Base-by-base conservation (phyloP, 805 yeast species). In the Candida boidinii region DNA sequence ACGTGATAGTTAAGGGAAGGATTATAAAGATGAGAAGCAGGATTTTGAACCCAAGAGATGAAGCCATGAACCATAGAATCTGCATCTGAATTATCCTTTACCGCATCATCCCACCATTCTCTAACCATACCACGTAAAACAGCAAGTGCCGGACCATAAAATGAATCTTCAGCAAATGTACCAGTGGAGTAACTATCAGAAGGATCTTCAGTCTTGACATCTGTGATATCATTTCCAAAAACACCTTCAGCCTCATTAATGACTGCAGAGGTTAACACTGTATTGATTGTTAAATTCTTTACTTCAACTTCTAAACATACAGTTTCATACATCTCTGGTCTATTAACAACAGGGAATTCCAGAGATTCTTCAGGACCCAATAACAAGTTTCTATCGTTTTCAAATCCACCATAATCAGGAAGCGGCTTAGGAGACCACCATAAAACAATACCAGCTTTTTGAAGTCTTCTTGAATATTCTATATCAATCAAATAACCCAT, bases 51-150 rank as follows among this genome's bases (percentile, higher is more conserved):
- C 98, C 98, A 90, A 4, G 78, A 65, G 2, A 84, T 81, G 51
- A 90, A 76, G 18, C 76, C 70, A 45, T 84, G 84, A 39, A 87
- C 79, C 71, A 88, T 70, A 1, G 83, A 64, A 53, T 88, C 96
- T 0, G 96, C 95, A 38, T 79, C 76, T 7, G 63, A 44, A 43
- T 80, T 72, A 35, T 73, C 74, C 15, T 64, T 62, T 35, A 83
- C 58, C 0, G 96, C 96, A 48, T 77, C 81, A 47, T 86, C 94
- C 95, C 96, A 90, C 96, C 96, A 86, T 21, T 68, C 76, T 46
- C 81, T 85, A 10, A 92, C 81, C 70, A 92, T 62, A 7, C 68
- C 54, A 48, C 94, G 71, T 35, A 92, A 63, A 2, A 80, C 80
- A 8, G 65, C 54, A 39, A 92, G 62, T 2, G 96, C 83, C 1